Evolutionary conservation across 2,329 filamentous ascomycete species (phyloP), one percentile per base, ranked within the genome.

Genomic region (Fusarium sterilihyphosum): DNA sequence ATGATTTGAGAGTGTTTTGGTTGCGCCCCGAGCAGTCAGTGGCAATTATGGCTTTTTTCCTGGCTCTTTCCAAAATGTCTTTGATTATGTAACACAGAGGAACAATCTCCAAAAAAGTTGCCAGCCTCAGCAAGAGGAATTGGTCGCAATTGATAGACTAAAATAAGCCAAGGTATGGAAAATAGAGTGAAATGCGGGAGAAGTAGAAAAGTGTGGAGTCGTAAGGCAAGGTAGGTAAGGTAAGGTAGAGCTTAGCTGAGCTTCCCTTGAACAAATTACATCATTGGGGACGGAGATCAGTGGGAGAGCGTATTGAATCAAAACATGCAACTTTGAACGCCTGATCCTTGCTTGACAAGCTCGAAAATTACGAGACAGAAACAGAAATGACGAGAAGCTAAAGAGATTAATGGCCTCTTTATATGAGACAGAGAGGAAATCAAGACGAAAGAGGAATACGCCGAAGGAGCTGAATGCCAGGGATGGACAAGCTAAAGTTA

Each of bases 201-300:
- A 61, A 70, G 60, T 29, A 67, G 62, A 58, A 70, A 56, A 65
- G 54, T 71, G 73, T 74, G 73, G 70, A 74, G 73, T 75, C 57
- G 49, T 46, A 18, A 26, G 44, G 26, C 61, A 59, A 50, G 63
- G 53, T 68, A 26, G 44, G 44, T 63, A 59, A 50, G 63, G 53
- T 65, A 59, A 50, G 63, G 53, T 68, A 67, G 65, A 73, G 70
- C 61, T 67, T 61, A 59, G 66, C 71, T 71, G 71, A 74, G 67
- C 71, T 74, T 52, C 50, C 40, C 14, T 47, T 53, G 47, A 61
- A 65, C 37, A 72, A 78, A 74, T 70, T 76, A 78, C 74, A 76
- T 75, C 77, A 79, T 76, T 74, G 49, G 68, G 53, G 61, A 61
- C 29, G 59, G 49, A 31, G 38, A 33, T 43, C 14, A 38, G 18